Conservation (phyloP, 768 basidiomycete genomes). For the Lentinula detonsa region DNA sequence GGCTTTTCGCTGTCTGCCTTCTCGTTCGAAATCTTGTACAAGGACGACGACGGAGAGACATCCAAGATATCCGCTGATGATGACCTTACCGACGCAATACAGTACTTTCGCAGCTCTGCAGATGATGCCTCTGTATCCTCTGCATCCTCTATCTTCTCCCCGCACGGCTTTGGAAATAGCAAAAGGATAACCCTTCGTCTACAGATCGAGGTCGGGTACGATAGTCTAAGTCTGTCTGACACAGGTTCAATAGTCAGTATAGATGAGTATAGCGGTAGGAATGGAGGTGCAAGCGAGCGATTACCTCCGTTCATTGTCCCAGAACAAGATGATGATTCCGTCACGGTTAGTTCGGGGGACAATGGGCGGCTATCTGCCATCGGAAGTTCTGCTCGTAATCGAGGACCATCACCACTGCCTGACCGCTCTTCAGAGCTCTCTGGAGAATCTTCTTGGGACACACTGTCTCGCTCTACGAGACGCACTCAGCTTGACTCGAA, state of each 20-base stretch:
- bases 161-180: conserved; percentile 51
- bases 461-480: conserved; percentile 8
- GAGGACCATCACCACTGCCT: not conserved
- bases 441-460: conserved; percentile 14
- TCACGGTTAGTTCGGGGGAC: conserved; percentile 73
- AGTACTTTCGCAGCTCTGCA: conserved; percentile 72
- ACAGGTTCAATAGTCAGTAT: conserved; percentile 76
- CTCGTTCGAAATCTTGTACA: conserved; percentile 72
- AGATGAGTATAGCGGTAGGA: conserved; percentile 62
- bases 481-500: not conserved
- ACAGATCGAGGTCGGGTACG: conserved; percentile 79
- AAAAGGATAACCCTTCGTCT: conserved; percentile 75
- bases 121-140: conserved; percentile 72
- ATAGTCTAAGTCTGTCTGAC: conserved; percentile 87
- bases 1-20: conserved; percentile 71
- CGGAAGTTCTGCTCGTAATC: not conserved
- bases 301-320: conserved; percentile 43
- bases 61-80: conserved; percentile 61
- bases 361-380: conserved; percentile 15
- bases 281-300: conserved; percentile 41
- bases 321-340: conserved; percentile 64
- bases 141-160: conserved; percentile 68
- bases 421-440: conserved; percentile 8
- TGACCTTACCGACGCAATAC: conserved; percentile 82
- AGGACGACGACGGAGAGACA: conserved; percentile 83